A percentile compares a stretch with the other conserved stretches of the same genome.
phyloP scores from a whole-genome alignment of 805 yeast genomes.

The Starmerella stellata region DNA sequence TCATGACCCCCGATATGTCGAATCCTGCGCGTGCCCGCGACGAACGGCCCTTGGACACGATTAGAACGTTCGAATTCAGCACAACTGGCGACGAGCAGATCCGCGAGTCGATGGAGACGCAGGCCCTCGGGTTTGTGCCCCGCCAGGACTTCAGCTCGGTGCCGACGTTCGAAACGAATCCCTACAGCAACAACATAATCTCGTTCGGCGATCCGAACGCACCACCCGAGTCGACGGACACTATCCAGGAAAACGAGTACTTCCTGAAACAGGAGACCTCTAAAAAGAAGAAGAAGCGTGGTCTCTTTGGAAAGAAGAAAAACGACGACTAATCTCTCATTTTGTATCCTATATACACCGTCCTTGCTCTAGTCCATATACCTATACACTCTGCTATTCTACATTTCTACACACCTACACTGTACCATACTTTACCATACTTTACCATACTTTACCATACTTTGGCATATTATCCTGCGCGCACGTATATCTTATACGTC shows the following conservation, averaged over 20 bases:
- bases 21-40: slow-evolving; percentile 87
- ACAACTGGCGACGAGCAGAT: slow-evolving; percentile 74
- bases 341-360: too few relatives aligned
- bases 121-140: slow-evolving; percentile 66
- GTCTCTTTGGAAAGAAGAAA: slow-evolving; percentile 62
- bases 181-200: slow-evolving; percentile 26
- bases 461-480: too few relatives aligned
- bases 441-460: too few relatives aligned
- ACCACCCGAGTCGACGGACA: slow-evolving; percentile 22
- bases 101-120: slow-evolving; percentile 66
- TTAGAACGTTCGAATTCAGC: slow-evolving; percentile 80
- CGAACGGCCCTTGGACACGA: slow-evolving; percentile 94
- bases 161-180: slow-evolving; percentile 32
- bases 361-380: neutral
- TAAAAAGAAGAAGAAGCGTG: slow-evolving; percentile 57
- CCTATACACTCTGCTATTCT: too few relatives aligned
- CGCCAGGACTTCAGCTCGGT: slow-evolving; percentile 42
- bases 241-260: slow-evolving; percentile 21
- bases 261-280: slow-evolving; percentile 23
- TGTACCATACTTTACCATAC: too few relatives aligned
- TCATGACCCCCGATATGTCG: slow-evolving; percentile 62
- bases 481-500: too few relatives aligned
- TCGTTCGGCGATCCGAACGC: slow-evolving; percentile 27
- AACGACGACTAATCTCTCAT: slow-evolving; percentile 17
- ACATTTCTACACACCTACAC: too few relatives aligned